Evolutionary conservation across 441 rosid species (phyloP).

Genomic region (Arabidopsis hybrid): DNA sequence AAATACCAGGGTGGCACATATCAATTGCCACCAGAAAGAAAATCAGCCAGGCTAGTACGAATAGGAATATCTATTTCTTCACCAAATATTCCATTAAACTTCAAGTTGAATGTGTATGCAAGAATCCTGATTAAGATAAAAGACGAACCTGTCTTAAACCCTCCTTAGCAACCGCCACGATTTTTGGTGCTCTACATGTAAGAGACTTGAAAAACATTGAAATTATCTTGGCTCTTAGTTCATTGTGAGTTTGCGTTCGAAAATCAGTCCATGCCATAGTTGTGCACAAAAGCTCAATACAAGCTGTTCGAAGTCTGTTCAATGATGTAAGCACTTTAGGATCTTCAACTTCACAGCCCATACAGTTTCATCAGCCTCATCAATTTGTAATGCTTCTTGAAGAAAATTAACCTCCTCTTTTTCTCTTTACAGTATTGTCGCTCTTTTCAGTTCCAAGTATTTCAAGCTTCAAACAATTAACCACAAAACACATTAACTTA

Average conservation of each 20-base stretch:
- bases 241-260: conserved; percentile 82
- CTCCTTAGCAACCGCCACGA: conserved; percentile 99
- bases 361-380: conserved; percentile 95
- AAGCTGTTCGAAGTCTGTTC: conserved; percentile 94
- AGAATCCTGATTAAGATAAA: conserved; percentile 16
- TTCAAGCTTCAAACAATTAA: no score
- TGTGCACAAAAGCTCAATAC: conserved; percentile 98
- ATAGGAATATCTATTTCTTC: conserved; percentile 3
- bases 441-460: no score
- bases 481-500: no score
- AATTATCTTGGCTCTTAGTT: conserved; percentile 92
- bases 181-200: conserved; percentile 96
- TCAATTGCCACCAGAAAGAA: conserved; percentile 18
- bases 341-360: conserved; percentile 92
- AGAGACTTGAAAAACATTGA: conserved; percentile 99
- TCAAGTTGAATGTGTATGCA: conserved; percentile 3
- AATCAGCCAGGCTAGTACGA: background rate
- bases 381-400: conserved; percentile 99
- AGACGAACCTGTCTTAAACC: conserved; percentile 87
- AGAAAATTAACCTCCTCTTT: conserved; percentile 63
- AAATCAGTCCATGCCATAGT: conserved; percentile 99
- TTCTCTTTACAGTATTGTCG: no score
- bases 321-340: conserved; percentile 85
- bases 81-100: conserved; percentile 2
- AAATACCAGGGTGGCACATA: conserved; percentile 10